Evolutionary conservation across 2,329 filamentous ascomycete genomes (phyloP).

Genomic region (Aureobasidium musti): DNA sequence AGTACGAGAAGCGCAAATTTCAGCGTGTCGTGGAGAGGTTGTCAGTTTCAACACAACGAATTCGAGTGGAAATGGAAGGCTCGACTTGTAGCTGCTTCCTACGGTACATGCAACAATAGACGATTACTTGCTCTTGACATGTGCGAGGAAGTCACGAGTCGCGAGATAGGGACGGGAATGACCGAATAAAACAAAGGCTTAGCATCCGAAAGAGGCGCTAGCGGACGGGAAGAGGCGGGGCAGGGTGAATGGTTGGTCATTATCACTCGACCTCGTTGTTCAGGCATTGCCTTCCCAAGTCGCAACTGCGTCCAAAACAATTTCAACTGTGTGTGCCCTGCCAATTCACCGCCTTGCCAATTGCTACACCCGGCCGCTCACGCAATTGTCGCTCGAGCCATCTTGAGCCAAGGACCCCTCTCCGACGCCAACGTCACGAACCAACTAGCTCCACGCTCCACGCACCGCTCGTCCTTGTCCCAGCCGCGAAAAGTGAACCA

Average conservation of each 20-base stretch:
- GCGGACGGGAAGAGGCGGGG: conserved; percentile 9
- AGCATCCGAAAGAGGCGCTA: background rate
- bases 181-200: conserved; percentile 20
- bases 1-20: background rate
- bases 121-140: background rate
- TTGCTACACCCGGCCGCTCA: background rate
- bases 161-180: conserved; percentile 1
- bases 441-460: background rate
- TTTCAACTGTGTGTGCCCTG: background rate
- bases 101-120: background rate
- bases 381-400: conserved; percentile 7
- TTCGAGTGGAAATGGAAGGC: background rate
- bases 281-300: conserved; percentile 20
- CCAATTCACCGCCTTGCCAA: conserved; percentile 3
- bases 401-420: background rate
- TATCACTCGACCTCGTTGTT: conserved; percentile 22
- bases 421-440: background rate
- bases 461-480: conserved; percentile 2
- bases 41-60: background rate
- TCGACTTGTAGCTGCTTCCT: background rate
- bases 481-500: conserved; percentile 1
- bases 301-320: conserved; percentile 8
- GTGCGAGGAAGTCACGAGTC: conserved; percentile 14
- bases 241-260: conserved; percentile 14
- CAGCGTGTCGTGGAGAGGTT: background rate